phyloP scores from a whole-genome alignment of 2,329 filamentous ascomycete genomes.

The Arthroderma uncinatum region DNA sequence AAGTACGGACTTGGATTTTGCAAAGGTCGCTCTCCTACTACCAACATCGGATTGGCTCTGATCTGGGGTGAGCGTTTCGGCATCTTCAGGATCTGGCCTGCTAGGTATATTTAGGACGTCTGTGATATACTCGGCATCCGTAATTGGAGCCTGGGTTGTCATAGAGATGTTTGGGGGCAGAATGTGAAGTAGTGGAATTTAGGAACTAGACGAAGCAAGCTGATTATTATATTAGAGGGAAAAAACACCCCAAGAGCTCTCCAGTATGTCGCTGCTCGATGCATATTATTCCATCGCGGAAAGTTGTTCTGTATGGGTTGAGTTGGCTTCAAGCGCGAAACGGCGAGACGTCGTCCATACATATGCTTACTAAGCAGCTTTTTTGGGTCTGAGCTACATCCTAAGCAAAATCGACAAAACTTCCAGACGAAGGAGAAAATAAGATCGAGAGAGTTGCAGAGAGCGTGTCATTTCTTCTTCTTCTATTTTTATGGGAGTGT shows the following conservation, averaged over 20 bases:
- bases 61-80: background rate
- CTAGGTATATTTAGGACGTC: constrained; percentile 34
- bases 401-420: too few species aligned
- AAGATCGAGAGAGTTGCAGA: too few species aligned
- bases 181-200: background rate
- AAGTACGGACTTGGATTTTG: constrained; percentile 34
- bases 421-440: too few species aligned
- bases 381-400: too few species aligned
- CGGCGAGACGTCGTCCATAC: background rate
- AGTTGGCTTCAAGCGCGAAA: background rate
- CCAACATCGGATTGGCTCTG: constrained; percentile 12
- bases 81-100: constrained; percentile 14
- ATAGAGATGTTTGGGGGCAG: constrained; percentile 26
- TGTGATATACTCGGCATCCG: constrained; percentile 39
- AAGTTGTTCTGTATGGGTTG: background rate
- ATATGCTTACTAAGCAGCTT: background rate
- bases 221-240: background rate
- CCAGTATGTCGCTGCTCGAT: background rate
- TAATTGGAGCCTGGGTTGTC: constrained; percentile 36
- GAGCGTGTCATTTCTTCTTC: too few species aligned
- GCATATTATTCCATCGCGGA: background rate
- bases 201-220: background rate
- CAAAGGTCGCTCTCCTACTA: constrained; percentile 22
- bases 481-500: background rate
- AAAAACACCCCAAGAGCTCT: background rate